Evolutionary conservation across 1,284 basidiomycete species (phyloP), one percentile per base, ranked within the genome.

Genomic region (Caloboletus firmus): DNA sequence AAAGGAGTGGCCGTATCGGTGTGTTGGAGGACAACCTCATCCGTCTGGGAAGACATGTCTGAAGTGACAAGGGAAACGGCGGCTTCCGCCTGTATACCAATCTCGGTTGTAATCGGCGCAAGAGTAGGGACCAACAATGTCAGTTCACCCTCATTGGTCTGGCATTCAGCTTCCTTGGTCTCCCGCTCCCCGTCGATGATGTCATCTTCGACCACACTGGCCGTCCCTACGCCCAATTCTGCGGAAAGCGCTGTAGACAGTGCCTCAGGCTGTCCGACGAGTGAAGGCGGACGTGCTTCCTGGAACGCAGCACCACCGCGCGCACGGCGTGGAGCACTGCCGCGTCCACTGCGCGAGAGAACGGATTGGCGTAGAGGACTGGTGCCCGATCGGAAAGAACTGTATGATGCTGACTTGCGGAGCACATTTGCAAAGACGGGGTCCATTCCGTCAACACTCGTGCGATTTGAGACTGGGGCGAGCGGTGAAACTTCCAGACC

Each of bases 391-490:
- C 74, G 66, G 22, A 78, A 41, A 1, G 85, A 80, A 24, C 77
- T 76, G 48, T 79, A 76, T 10, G 85, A 85, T 0, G 80, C 76
- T 2, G 81, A 76, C 30, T 82, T 81, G 54, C 79, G 80, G 37
- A 91, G 79, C 15, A 91, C 76, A 57, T 91, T 90, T 51, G 89
- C 89, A 65, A 91, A 93, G 0, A 74, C 79, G 11, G 91, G 91
- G 61, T 93, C 91, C 87, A 93, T 90, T 37, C 89, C 89, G 49
- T 93, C 90, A 11, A 91, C 76, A 60, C 87, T 90, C 3, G 80
- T 79, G 32, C 78, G 74, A 57, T 85, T 86, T 3, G 82, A 83
- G 22, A 66, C 69, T 43, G 70, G 67, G 54, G 70, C 68, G 44
- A 66, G 60, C 17, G 75, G 75, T 2, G 79, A 78, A 18, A 51